Evolutionary conservation across 257 asterid genomes (phyloP), one percentile per base, ranked within the genome.

Genomic region (Coffea eugenioides): DNA sequence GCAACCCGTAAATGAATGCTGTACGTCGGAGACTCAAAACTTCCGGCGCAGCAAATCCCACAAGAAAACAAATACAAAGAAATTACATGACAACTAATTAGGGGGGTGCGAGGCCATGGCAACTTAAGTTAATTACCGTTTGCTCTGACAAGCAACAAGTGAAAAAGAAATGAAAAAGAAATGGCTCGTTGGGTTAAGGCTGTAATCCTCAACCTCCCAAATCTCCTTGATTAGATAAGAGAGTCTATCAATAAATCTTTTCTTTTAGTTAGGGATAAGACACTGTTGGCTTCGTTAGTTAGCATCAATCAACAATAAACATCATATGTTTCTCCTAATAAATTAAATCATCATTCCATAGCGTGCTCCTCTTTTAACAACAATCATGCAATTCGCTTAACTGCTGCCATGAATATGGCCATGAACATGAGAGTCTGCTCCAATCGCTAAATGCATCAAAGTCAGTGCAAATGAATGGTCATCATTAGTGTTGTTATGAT

Each of bases 401-500:
- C 51, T 31, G n/a, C 18, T 27, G 39, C 20, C 57, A 9, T 5
- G 8, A 52, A 69, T 21, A 48, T 27, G 27, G 25, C 36, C 12
- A 62, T 12, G 25, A 25, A 6, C 34, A 76, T 14, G 62, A 43
- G 5, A 18, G 31, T 27, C 65, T 71, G 41, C 21, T 14, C 4
- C 5, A 12, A 8, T 18, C 1, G 5, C 14, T 27, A 9, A 27
- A 52, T 68, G 25, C 54, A 23, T 76, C 51, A 64, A 51, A 71
- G 34, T 66, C 61, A 76, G 80, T 71, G 77, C 76, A 66, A 80
- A 83, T 76, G 77, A 76, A 56, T 79, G 71, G 45, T n/a, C 69
- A 65, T 83, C 45, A 79, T 75, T 67, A 31, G 59, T 3, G 14
- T 23, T 48, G 11, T 27, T 45, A 31, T 74, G 31, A 66, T 14